Evolutionary conservation across 805 yeast genomes (phyloP), one percentile per base, ranked within the genome.

Genomic region (Wickerhamomyces alni): DNA sequence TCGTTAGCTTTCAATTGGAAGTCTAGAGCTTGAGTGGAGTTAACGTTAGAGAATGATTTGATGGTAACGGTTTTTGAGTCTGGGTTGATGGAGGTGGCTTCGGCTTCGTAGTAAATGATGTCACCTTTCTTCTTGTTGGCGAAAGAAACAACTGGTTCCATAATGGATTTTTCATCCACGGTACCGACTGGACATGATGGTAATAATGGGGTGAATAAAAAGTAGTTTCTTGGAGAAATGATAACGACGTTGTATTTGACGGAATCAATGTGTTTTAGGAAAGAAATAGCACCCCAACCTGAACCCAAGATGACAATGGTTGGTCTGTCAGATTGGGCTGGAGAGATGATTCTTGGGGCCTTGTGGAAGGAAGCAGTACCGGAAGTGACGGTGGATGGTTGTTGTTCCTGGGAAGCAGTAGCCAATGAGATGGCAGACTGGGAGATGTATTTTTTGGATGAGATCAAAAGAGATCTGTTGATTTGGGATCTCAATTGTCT

Each of bases 181-280:
- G 96, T 86, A 45, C 97, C 97, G 28, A 95, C 88, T 37, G 96
- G 95, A 48, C 89, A 82, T 7, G 95, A 85, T 35, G 97, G 97
- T 55, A 89, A 71, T 58, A 89, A 69, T 17, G 97, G 97, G 35
- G 97, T 89, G 73, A 89, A 89, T 50, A 89, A 69, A 68, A 89
- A 87, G 71, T 87, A 89, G 69, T 86, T 87, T 69, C 97, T 79
- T 47, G 97, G 96, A 19, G 95, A 86, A 31, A 89, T 82, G 40
- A 89, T 77, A 29, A 89, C 81, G 36, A 89, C 96, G 57, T 89
- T 87, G 70, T 87, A 89, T 63, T 82, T 78, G 42, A 87, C 73
- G 37, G 95, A 80, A 61, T 89, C 96, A 57, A 89, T 74, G 59
- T 81, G 77, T 67, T 84, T 85, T 61, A 89, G 73, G 52, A 87